phyloP scores from a whole-genome alignment of 768 basidiomycete species.

The Kwoniella bestiolae region DNA sequence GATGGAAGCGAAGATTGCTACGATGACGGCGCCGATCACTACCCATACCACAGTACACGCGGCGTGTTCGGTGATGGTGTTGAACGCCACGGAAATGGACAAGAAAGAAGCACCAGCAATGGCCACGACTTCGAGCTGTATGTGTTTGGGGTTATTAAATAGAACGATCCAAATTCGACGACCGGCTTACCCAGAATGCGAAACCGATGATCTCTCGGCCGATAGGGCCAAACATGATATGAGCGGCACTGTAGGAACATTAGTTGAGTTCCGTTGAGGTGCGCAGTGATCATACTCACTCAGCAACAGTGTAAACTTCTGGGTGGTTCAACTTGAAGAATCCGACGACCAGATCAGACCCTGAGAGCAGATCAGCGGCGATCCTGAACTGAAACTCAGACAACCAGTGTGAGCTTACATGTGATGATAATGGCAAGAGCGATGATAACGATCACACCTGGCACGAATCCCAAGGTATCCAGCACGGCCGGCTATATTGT shows the following conservation, averaged over 20 bases:
- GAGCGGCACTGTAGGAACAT: conserved; percentile 27
- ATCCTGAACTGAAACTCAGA: too few relatives aligned
- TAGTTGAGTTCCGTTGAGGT: not conserved
- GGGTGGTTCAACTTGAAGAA: conserved; percentile 52
- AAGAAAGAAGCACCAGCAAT: conserved; percentile 45
- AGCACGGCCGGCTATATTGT: conserved; percentile 28
- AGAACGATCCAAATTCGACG: not conserved
- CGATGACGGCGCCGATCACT: conserved; percentile 49
- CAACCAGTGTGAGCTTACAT: too few relatives aligned
- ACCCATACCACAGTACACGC: conserved; percentile 58
- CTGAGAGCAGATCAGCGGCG: too few relatives aligned
- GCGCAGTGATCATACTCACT: conserved; percentile 5
- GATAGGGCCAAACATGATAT: conserved; percentile 37
- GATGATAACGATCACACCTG: conserved; percentile 31
- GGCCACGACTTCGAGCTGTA: conserved; percentile 25
- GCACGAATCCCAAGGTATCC: conserved; percentile 21
- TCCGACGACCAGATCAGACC: conserved; percentile 43
- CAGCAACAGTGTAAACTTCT: conserved; percentile 42
- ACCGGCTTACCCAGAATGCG: conserved; percentile 30
- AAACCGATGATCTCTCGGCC: conserved; percentile 42
- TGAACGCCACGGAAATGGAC: conserved; percentile 56
- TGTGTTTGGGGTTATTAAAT: not conserved
- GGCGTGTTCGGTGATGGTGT: conserved; percentile 55
- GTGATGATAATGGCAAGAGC: conserved; percentile 38
- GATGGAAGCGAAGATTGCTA: conserved; percentile 42